Percentiles rank a stretch among this genome's conserved stretches.
phyloP scores from a whole-genome alignment of 1,284 basidiomycete genomes.

The Vanrija humicola region DNA sequence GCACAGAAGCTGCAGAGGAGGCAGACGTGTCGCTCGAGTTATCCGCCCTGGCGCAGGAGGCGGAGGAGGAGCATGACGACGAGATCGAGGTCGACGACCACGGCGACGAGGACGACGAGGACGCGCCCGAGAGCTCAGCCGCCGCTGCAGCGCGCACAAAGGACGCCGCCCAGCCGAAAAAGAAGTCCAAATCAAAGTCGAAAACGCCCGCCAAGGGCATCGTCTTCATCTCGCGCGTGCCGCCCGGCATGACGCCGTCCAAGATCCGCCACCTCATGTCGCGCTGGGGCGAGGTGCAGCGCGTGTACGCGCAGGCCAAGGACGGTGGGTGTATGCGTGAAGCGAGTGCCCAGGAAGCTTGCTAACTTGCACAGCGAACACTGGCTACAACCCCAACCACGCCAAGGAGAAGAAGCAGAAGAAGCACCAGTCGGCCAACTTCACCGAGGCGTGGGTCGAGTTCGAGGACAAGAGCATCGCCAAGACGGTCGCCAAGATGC shows the following conservation, averaged over 20 bases:
- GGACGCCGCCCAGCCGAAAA: not conserved
- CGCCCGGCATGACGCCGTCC: conserved; percentile 96
- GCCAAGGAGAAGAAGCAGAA: conserved; percentile 28
- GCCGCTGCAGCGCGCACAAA: not conserved
- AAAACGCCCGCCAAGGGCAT: conserved; percentile 59
- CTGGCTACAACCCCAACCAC: conserved; percentile 34
- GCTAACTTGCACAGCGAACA: conserved; percentile 21
- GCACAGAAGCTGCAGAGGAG: not conserved
- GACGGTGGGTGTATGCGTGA: conserved; percentile 52
- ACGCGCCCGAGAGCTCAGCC: not conserved
- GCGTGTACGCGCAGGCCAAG: conserved; percentile 83
- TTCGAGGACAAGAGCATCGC: conserved; percentile 91
- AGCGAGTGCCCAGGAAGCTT: not conserved
- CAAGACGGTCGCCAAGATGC: conserved; percentile 83
- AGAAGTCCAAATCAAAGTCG: conserved; percentile 29
- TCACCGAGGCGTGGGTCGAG: conserved; percentile 97
- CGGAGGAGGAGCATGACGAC: not conserved
- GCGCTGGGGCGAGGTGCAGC: conserved; percentile 73
- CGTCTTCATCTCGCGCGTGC: conserved; percentile 91
- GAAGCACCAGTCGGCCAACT: conserved; percentile 79
- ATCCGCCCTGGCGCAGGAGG: not conserved
- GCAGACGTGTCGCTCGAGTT: not conserved
- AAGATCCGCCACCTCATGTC: conserved; percentile 93
- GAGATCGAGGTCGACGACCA: not conserved
- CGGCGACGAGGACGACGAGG: not conserved